Evolutionary conservation across 2,329 filamentous ascomycete genomes (phyloP).

Genomic region (Helotiales sp.): DNA sequence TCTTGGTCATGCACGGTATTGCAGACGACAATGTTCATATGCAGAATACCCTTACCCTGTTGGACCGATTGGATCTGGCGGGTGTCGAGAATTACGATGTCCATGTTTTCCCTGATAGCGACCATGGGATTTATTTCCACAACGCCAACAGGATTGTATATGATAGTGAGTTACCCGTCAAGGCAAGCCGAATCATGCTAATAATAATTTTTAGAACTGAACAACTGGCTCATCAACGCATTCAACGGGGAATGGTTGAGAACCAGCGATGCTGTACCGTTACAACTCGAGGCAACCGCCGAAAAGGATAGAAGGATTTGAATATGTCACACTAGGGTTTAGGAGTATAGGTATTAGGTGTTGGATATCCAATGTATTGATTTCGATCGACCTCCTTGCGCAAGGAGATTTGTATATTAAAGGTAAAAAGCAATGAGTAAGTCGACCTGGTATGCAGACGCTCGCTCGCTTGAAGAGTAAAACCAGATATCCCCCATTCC

Average conservation of each 20-base stretch:
- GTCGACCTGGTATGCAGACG: neutral
- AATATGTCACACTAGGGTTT: slow-evolving; percentile 7
- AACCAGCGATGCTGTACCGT: slow-evolving; percentile 41
- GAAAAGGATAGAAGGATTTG: slow-evolving; percentile 22
- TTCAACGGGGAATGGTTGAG: slow-evolving; percentile 94
- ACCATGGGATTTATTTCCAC: slow-evolving; percentile 95
- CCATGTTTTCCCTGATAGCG: slow-evolving; percentile 94
- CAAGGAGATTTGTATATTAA: neutral
- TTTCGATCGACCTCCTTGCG: neutral
- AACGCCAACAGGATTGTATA: slow-evolving; percentile 91
- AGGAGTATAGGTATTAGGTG: neutral
- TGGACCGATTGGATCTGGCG: slow-evolving; percentile 84
- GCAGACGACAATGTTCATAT: slow-evolving; percentile 97
- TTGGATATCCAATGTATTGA: slow-evolving; percentile 4
- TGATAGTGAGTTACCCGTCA: slow-evolving; percentile 71
- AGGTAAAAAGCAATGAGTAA: neutral
- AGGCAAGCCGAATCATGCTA: slow-evolving; percentile 36
- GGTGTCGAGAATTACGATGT: slow-evolving; percentile 93
- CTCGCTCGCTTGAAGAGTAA: neutral
- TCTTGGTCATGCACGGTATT: slow-evolving; percentile 95
- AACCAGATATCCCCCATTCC: neutral
- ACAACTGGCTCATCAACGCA: slow-evolving; percentile 92
- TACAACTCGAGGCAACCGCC: slow-evolving; percentile 37
- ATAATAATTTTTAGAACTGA: slow-evolving; percentile 65
- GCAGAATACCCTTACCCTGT: slow-evolving; percentile 86